Conservation (phyloP, 495 filamentous ascomycete species). For the Lepraria neglecta region DNA sequence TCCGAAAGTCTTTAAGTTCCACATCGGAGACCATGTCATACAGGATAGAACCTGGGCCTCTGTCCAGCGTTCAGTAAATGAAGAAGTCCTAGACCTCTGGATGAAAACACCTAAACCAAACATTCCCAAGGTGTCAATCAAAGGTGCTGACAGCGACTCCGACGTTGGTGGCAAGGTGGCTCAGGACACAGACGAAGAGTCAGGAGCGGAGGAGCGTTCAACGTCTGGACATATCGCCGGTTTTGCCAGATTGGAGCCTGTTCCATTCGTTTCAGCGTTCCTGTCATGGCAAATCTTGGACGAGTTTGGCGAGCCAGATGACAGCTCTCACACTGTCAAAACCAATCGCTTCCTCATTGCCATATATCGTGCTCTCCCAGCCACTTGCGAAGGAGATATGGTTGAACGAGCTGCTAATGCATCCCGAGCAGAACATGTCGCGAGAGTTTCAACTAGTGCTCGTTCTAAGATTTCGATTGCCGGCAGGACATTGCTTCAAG, state of each 20-base stretch:
- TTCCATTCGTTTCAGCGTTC: constrained; percentile 1
- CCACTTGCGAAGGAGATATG: neutral
- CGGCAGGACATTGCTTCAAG: neutral
- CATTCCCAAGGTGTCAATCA: neutral
- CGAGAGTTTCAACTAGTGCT: neutral
- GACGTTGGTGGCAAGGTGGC: neutral
- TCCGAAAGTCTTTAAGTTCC: neutral
- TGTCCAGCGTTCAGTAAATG: neutral
- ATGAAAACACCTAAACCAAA: constrained; percentile 5
- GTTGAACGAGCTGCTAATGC: neutral
- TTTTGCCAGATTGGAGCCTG: neutral
- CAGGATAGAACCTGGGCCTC: neutral
- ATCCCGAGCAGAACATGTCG: neutral
- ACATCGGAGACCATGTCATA: neutral
- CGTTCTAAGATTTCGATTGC: neutral
- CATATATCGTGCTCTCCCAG: constrained; percentile 5
- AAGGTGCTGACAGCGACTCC: neutral
- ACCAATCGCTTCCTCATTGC: neutral
- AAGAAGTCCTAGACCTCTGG: constrained; percentile 8
- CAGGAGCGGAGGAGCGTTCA: neutral
- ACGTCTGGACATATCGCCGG: neutral
- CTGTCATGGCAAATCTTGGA: neutral
- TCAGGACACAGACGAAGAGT: neutral
- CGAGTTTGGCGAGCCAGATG: constrained; percentile 5
- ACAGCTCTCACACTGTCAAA: neutral